Evolutionary conservation across 2,329 filamentous ascomycete genomes (phyloP).

Genomic region (Gliomastix tumulicola): DNA sequence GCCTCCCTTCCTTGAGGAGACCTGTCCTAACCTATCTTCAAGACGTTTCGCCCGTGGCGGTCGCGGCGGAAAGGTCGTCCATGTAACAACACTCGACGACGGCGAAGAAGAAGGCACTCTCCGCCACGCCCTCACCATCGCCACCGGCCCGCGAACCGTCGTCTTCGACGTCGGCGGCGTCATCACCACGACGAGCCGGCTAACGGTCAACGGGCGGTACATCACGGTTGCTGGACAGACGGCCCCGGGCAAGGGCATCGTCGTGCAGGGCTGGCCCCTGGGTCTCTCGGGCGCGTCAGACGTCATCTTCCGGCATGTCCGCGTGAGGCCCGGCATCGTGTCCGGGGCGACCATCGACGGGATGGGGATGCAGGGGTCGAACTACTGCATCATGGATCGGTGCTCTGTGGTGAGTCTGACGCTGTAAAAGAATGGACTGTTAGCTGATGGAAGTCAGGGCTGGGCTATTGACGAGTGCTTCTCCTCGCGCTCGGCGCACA

Average conservation of each 20-base stretch:
- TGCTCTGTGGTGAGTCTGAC: too few species aligned
- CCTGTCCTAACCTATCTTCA: too few species aligned
- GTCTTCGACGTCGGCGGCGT: conserved; percentile 40
- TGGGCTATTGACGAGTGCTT: conserved; percentile 25
- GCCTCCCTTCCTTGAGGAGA: too few species aligned
- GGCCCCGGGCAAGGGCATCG: conserved; percentile 34
- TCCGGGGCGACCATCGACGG: conserved; percentile 21
- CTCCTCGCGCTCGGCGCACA: conserved; percentile 21
- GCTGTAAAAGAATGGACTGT: too few species aligned
- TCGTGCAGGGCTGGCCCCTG: conserved; percentile 18
- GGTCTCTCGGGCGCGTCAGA: conserved; percentile 20
- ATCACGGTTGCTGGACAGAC: conserved; percentile 40
- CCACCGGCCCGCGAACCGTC: conserved; percentile 32
- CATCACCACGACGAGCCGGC: conserved; percentile 34
- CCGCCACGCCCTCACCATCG: conserved; percentile 27
- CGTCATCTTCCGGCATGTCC: conserved; percentile 14
- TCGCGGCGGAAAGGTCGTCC: conserved; percentile 24
- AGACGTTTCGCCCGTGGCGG: conserved; percentile 22
- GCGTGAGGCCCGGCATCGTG: conserved; percentile 19
- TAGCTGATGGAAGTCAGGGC: too few species aligned
- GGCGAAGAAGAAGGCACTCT: conserved; percentile 21
- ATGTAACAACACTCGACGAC: conserved; percentile 27
- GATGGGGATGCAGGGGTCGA: conserved; percentile 24
- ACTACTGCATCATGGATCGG: conserved; percentile 23
- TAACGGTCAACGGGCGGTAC: conserved; percentile 34